Evolutionary conservation across 139 green algal species (phyloP), one percentile per base, ranked within the genome.

Genomic region (Asterochloris erici): DNA sequence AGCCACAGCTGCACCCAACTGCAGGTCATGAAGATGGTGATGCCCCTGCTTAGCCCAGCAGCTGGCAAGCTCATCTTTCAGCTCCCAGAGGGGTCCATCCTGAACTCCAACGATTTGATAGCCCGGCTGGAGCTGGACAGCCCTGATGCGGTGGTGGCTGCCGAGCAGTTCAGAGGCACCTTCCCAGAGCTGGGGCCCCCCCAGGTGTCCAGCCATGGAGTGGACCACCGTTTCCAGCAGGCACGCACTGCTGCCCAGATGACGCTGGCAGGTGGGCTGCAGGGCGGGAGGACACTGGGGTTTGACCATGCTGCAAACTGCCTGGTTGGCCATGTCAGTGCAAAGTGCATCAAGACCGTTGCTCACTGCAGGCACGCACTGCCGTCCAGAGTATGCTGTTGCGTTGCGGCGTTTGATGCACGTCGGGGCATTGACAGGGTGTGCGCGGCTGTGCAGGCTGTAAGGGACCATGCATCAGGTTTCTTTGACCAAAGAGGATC

Each of bases 21-120:
- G 66, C 89, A 91, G 86, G 95, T 98, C 2, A 98, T 98, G 95
- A 98, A 98, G 90, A 98, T 97, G 91, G 84, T 98, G 83, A 97
- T 98, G 95, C 90, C 90, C 60, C 85, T 98, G 79, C 82, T 95
- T 60, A 85, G 90, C 2, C 93, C 94, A 63, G 94, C 94, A 14
- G 73, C 90, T 9, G 95, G 95, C 64, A 81, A 80, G 14, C 11
- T 87, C 27, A n/a, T 74, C 38, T 84, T 81, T 16, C 54, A 90
- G 64, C 82, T 96, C 73, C 87, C 92, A 1, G 95, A 98, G 87
- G 94, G 95, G 21, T 86, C 86, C 0, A 87, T 92, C 47, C 86
- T 98, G 54, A 79, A 74, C 12, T 84, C 91, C 23, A 95, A 95
- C 14, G 91, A 96, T 63, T 87, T 98, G 21, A 96, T 98, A 66